Evolutionary conservation across 2,329 filamentous ascomycete genomes (phyloP), one percentile per base, ranked within the genome.

Genomic region (Botrytis aclada): DNA sequence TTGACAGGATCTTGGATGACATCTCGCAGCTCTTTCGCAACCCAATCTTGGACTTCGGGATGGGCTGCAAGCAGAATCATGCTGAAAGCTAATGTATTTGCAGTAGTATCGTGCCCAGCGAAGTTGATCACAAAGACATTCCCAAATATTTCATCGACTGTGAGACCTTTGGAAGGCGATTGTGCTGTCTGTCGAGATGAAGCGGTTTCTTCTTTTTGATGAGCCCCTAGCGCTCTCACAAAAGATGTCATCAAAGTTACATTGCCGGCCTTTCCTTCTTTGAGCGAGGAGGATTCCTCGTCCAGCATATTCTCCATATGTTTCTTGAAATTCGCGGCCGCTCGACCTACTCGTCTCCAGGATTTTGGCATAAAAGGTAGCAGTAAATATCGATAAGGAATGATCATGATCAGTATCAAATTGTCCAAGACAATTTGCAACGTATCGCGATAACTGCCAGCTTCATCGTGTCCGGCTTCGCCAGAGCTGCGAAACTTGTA

Each of bases 81-180:
- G 43, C 60, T 70, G 54, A 76, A 76, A 9, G 29, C 34, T 7
- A 77, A 61, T 25, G 73, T 76, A 18, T 73, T 71, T 20, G 74
- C 69, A 25, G 75, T 78, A 16, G 75, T 75, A 51, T 77, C 77
- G 61, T 78, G 76, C 9, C 77, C 76, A 12, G 74, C 75, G 54
- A 77, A 76, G 20, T 76, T 69, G 34, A 77, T 74, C 0, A 74
- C 62, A 29, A 65, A 65, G 41, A 65, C 51, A 32, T 65, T 51
- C 4, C 62, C 62, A 65, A 65, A 65, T 18, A 51, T 65, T 45
- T 65, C 62, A 20, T 56, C 51, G 6, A 56, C 25, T 7, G 51
- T 56, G n/a, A 56, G 51, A 56, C 29, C 22, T 65, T 65, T 45
- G 41, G 62, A 47, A n/a, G 41, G n/a, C n/a, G 18, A 29, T 45